These are phyloP conservation scores for Penicillium sp. DNA, from an alignment of 2,329 filamentous ascomycete genomes.

Conservation along the genomic window DNA sequence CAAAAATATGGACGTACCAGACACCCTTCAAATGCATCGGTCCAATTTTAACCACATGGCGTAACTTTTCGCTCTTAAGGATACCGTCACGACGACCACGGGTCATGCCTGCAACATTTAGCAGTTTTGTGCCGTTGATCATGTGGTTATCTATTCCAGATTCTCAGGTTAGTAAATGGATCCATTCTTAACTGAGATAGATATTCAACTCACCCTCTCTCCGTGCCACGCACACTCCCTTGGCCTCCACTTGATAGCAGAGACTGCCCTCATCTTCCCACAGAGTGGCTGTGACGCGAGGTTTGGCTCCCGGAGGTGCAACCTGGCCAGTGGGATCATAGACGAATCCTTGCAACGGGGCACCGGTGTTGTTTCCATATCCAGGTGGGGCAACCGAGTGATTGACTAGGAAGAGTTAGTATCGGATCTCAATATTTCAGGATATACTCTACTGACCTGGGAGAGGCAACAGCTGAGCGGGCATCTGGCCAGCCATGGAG, in stretches of 20 bases:
- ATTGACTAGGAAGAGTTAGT: slow-evolving; percentile 16
- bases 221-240: slow-evolving; percentile 92
- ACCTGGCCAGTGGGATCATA: slow-evolving; percentile 92
- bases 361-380: slow-evolving; percentile 44
- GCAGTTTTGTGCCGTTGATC: slow-evolving; percentile 96
- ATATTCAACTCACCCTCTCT: slow-evolving; percentile 72
- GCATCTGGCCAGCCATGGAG: slow-evolving; percentile 67
- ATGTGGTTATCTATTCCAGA: slow-evolving; percentile 81
- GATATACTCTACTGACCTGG: slow-evolving; percentile 46
- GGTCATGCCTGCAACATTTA: slow-evolving; percentile 98
- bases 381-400: slow-evolving; percentile 38
- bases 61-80: slow-evolving; percentile 93
- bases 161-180: background rate
- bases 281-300: slow-evolving; percentile 89
- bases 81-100: slow-evolving; percentile 93
- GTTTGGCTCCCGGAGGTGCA: slow-evolving; percentile 92
- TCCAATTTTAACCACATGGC: slow-evolving; percentile 97
- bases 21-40: slow-evolving; percentile 99
- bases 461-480: slow-evolving; percentile 73
- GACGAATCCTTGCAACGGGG: slow-evolving; percentile 51
- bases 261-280: slow-evolving; percentile 99
- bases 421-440: background rate
- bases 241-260: slow-evolving; percentile 96
- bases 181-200: background rate
- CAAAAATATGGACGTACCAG: slow-evolving; percentile 67